Base-by-base conservation (phyloP, 2,329 filamentous ascomycete genomes). In the Teratosphaeria gauchensis region DNA sequence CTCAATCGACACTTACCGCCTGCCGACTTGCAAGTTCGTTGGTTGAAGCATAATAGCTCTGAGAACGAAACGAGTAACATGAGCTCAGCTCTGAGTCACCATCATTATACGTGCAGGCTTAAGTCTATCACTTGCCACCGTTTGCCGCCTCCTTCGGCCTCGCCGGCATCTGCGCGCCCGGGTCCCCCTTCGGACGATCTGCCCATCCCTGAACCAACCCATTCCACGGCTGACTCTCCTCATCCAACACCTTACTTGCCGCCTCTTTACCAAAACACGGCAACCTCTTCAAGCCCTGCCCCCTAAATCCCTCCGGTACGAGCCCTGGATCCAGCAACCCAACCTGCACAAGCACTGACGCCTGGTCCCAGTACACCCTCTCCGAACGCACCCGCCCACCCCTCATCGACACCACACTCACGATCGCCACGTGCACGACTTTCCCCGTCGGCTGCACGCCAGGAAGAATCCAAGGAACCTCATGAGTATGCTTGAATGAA, bases 11-110 rank as follows among this genome's bases (percentile, higher is more conserved):
- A 85, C 82, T 66, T 94, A 94, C 72, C 82, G 83, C 56, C 76
- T 92, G 64, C 89, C 89, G 1, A 81, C 84, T 53, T 91, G 87
- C 75, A 88, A 80, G 55, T 89, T 92, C 66, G 80, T 92, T 74
- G 83, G 83, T 61, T 89, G 77, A 77, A 38, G 28, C 53, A 52
- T 57, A 28, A 28, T 16, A 52, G 24, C 42, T 9, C 7, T 57
- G 24, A 16, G 51, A 28, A 28, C 16, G 14, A 24, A 28, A 4
- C 12, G 14, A 16, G 3, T 7, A 4, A 12, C 2, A 16, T 53
- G 14, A 31, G 7, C 51, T 21, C 24, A 28, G 24, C 30, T 53
- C 48, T 53, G 38, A n/a, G n/a, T 28, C 42, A 58, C 6, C 28
- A 4, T 11, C 16, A 51, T 55, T 2, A 14, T 21, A 3, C 51